These are phyloP conservation scores for Yamadazyma philogaea DNA, from an alignment of 805 yeast species.

Conservation along the genomic window DNA sequence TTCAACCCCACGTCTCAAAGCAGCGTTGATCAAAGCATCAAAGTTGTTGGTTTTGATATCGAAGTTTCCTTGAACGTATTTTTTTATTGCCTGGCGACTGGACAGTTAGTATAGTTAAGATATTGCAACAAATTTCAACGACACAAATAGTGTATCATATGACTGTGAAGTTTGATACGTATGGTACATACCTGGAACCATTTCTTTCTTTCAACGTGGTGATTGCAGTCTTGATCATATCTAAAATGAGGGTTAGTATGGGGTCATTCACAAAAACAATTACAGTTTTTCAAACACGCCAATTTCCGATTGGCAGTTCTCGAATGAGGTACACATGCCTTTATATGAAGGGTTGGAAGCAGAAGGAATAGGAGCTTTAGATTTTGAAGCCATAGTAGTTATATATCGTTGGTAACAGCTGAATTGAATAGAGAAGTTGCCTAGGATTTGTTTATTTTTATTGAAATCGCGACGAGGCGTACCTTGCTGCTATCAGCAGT, in stretches of 20 bases:
- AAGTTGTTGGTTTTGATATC: slow-evolving; percentile 60
- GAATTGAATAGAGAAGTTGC: background rate
- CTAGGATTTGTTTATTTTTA: slow-evolving; percentile 15
- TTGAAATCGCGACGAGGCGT: slow-evolving; percentile 14
- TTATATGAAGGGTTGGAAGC: slow-evolving; percentile 41
- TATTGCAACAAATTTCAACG: background rate
- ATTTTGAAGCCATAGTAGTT: slow-evolving; percentile 34
- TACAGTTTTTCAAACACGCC: background rate
- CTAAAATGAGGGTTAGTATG: slow-evolving; percentile 25
- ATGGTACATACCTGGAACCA: slow-evolving; percentile 60
- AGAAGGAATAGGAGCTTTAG: slow-evolving; percentile 20
- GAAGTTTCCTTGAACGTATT: slow-evolving; percentile 66
- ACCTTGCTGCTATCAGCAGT: slow-evolving; percentile 4
- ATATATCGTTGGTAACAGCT: slow-evolving; percentile 1
- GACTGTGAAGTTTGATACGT: background rate
- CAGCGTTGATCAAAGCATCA: slow-evolving; percentile 72
- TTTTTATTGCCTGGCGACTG: slow-evolving; percentile 85
- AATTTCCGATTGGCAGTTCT: background rate
- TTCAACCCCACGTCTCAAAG: slow-evolving; percentile 77
- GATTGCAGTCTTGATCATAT: slow-evolving; percentile 67
- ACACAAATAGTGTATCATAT: no score
- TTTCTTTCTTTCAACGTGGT: slow-evolving; percentile 71
- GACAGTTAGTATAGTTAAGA: slow-evolving; percentile 1
- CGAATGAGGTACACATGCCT: slow-evolving; percentile 32
- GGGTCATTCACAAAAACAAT: slow-evolving; percentile 1